A percentile compares a stretch with the other conserved stretches of the same genome.
Conservation (phyloP, 2,329 filamentous ascomycete genomes). For the Colletotrichum simmondsii region DNA sequence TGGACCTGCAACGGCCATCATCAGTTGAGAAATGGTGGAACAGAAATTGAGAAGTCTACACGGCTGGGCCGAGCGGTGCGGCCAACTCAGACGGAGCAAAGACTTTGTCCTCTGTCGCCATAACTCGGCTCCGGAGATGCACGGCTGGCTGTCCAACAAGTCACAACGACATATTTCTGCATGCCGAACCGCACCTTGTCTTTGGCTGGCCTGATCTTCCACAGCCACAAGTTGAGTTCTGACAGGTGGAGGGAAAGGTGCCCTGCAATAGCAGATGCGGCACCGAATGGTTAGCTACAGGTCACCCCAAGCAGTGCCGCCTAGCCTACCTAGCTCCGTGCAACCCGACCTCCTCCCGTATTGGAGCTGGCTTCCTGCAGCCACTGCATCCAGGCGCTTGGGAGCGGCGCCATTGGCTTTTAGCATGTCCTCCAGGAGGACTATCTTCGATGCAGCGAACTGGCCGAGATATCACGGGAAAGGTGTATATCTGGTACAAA, state of each 20-base stretch:
- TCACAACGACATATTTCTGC: background rate
- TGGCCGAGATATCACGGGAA: background rate
- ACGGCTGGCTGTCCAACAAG: background rate
- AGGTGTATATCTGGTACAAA: background rate
- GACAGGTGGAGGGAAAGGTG: constrained; percentile 13
- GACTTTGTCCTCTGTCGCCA: background rate
- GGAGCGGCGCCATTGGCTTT: constrained; percentile 9
- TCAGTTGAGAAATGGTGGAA: background rate
- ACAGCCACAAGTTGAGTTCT: constrained; percentile 22
- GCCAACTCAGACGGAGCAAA: background rate
- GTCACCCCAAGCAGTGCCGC: constrained; percentile 12
- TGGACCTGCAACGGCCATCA: constrained; percentile 1
- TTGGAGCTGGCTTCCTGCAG: constrained; percentile 26
- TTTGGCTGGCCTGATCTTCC: constrained; percentile 18
- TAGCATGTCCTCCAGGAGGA: background rate
- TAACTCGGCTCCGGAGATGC: constrained; percentile 19
- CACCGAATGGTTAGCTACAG: constrained; percentile 6
- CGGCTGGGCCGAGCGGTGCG: constrained; percentile 28
- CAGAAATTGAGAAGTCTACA: background rate
- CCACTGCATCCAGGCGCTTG: constrained; percentile 13
- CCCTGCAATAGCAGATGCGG: constrained; percentile 11
- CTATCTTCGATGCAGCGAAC: background rate
- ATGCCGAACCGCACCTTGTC: constrained; percentile 4
- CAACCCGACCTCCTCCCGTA: constrained; percentile 31
- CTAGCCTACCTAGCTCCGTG: constrained; percentile 30